Evolutionary conservation across 2,329 filamentous ascomycete genomes (phyloP).

Genomic region (Fusarium mexicanum): DNA sequence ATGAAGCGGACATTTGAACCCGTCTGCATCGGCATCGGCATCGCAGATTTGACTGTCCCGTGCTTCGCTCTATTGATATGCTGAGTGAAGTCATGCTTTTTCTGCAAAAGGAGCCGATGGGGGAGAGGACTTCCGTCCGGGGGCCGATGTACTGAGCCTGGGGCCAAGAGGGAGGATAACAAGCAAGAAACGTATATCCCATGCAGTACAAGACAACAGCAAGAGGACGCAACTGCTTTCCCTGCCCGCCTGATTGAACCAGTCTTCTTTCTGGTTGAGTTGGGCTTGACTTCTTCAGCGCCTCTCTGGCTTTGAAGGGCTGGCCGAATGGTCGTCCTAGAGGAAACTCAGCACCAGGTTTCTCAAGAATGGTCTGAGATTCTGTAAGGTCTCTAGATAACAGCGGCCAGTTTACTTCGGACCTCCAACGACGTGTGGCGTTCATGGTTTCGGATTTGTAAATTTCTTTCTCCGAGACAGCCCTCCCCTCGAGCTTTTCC

Average conservation of each 20-base stretch:
- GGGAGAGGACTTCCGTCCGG: background rate
- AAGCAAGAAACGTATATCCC: background rate
- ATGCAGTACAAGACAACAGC: background rate
- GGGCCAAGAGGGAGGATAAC: background rate
- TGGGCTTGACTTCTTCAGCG: background rate
- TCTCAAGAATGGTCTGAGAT: background rate
- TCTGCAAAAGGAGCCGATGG: background rate
- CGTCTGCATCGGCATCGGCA: background rate
- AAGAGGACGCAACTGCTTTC: background rate
- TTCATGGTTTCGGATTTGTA: background rate
- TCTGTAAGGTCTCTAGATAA: background rate
- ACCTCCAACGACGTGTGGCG: background rate
- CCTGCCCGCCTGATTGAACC: background rate
- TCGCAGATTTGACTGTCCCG: background rate
- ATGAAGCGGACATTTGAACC: background rate
- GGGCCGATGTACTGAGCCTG: background rate
- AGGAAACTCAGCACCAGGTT: background rate
- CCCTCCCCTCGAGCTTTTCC: slow-evolving; percentile 30
- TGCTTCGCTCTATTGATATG: background rate
- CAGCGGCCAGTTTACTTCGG: rapidly evolving
- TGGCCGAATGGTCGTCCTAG: background rate
- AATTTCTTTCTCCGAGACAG: background rate
- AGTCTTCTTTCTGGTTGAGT: background rate
- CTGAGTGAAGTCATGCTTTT: background rate
- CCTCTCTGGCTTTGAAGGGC: background rate